Base-by-base conservation (phyloP, 169 alveolate genomes). In the Cryptosporidium sp. region DNA sequence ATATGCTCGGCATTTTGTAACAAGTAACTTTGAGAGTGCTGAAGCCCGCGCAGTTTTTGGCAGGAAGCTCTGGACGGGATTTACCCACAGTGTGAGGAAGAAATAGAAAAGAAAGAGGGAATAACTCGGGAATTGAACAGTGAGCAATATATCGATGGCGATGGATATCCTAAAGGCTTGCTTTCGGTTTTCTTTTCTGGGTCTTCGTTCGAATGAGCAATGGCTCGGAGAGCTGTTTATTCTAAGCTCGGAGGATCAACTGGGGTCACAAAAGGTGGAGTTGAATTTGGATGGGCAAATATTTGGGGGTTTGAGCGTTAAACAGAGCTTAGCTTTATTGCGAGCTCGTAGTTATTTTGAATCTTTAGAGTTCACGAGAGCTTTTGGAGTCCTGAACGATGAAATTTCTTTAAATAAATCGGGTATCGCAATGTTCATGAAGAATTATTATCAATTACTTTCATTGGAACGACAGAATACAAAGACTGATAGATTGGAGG, bases 181-280 rank as follows among this genome's bases (percentile, higher is more conserved):
- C 53, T 65, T 37, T 21, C 44, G 48, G 73, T 80, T 61, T 65
- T 62, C 73, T 23, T 80, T 80, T 23, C 65, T 80, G 60, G 89
- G 89, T 51, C 37, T 80, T 42, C 56, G 68, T 65, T 80, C 62
- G 18, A 80, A 42, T 65, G 73, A 60, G 52, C 61, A 51, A 14
- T 80, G 89, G 89, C 75, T 80, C 26, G 26, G 80, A 16, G 89
- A 80, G 53, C 56, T 80, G 80, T n/a, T 39, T 26, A 60, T 56
- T 12, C 26, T 10, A n/a, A 60, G 60, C 35, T 26, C 35, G 21
- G 75, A 62, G 12, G 69, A 60, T 62, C 42, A 16, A 71, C 16
- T 9, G 85, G 35, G 69, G 37, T n/a, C 67, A 23, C 16, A 71
- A 35, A 52, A 45, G 21, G 69, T 14, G 10, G 35, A 21, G 86